Percentiles rank a stretch among this genome's conserved stretches.
These are phyloP conservation scores for Coemansia sp. DNA, from an alignment of 192 early-diverging fungal species.

Conservation along the genomic window DNA sequence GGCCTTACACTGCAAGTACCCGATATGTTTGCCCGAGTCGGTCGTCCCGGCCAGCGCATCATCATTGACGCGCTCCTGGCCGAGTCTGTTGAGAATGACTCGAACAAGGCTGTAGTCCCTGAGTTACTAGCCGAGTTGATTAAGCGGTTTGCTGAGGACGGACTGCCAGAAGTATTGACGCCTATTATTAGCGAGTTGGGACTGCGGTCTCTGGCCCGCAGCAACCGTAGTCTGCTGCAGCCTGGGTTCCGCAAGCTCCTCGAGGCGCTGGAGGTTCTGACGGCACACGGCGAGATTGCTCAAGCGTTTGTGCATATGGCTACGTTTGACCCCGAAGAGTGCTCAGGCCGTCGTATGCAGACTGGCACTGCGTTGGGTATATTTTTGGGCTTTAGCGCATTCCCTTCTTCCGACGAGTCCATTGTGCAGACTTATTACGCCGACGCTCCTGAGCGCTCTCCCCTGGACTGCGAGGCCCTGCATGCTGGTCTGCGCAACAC, in stretches of 20 bases:
- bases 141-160: constrained; percentile 37
- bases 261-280: constrained; percentile 37
- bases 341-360: constrained; percentile 38
- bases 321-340: constrained; percentile 38
- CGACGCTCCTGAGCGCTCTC: constrained; percentile 60
- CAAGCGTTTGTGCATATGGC: constrained; percentile 36
- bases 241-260: constrained; percentile 51
- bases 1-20: constrained; percentile 82
- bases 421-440: constrained; percentile 34
- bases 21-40: constrained; percentile 85
- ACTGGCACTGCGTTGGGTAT: constrained; percentile 42
- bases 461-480: constrained; percentile 58
- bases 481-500: constrained; percentile 64
- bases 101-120: background rate
- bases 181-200: constrained; percentile 37
- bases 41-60: constrained; percentile 16
- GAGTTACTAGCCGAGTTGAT: constrained; percentile 28
- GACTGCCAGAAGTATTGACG: constrained; percentile 39
- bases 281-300: constrained; percentile 21
- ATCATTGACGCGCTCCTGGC: constrained; percentile 29
- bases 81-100: constrained; percentile 3
- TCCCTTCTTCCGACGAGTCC: constrained; percentile 32
- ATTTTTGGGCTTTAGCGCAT: constrained; percentile 45
- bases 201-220: constrained; percentile 24
- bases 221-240: constrained; percentile 43